Evolutionary conservation across 2,329 filamentous ascomycete species (phyloP).

Genomic region (Lachnellula subtilissima): DNA sequence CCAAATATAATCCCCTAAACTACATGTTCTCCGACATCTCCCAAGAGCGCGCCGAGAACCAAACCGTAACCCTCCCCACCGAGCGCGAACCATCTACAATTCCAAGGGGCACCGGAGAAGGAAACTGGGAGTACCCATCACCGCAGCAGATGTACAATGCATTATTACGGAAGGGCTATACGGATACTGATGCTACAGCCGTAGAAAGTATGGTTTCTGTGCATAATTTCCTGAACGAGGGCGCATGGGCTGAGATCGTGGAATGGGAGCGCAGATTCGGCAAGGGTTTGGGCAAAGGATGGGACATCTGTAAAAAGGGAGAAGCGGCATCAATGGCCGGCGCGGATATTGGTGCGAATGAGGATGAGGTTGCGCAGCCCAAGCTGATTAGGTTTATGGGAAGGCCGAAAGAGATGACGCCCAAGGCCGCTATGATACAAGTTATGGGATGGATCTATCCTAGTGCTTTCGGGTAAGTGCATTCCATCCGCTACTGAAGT

Average conservation of each 20-base stretch:
- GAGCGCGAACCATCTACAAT: conserved; percentile 83
- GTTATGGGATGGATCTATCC: conserved; percentile 76
- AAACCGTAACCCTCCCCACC: conserved; percentile 70
- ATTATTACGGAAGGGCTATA: conserved; percentile 90
- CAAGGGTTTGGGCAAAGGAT: conserved; percentile 66
- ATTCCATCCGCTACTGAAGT: not conserved
- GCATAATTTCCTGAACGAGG: conserved; percentile 97
- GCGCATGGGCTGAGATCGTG: conserved; percentile 92
- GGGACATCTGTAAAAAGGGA: conserved; percentile 68
- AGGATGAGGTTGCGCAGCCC: conserved; percentile 55
- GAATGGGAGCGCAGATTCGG: conserved; percentile 88
- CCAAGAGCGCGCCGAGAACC: conserved; percentile 69
- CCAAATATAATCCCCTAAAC: conserved; percentile 76
- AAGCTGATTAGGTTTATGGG: conserved; percentile 84
- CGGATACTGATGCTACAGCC: conserved; percentile 85
- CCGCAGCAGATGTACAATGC: conserved; percentile 99
- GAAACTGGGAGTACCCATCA: conserved; percentile 96
- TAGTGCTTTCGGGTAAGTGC: conserved; percentile 65
- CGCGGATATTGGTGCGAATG: conserved; percentile 44
- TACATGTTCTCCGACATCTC: conserved; percentile 91
- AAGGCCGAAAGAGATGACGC: conserved; percentile 81
- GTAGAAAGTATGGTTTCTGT: conserved; percentile 97
- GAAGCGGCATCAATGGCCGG: conserved; percentile 55
- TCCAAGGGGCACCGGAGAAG: conserved; percentile 71
- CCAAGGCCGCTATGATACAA: conserved; percentile 82